Evolutionary conservation across 2,329 filamentous ascomycete species (phyloP), one percentile per base, ranked within the genome.

Genomic region (Aspergillus phoenicis): DNA sequence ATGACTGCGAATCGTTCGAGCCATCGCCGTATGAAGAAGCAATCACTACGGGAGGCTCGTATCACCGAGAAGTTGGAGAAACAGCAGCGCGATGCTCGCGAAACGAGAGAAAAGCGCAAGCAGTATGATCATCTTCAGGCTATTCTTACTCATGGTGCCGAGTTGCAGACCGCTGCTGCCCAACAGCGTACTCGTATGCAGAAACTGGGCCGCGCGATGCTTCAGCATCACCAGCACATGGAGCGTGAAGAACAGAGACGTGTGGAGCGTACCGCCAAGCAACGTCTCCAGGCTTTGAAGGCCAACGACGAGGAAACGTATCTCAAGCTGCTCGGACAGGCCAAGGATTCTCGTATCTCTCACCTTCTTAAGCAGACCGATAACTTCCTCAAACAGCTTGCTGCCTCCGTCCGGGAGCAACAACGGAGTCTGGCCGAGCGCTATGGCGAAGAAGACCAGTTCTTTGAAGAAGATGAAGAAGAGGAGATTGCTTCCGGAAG

Each of bases 231-330:
- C 77, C 91, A 93, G 78, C 91, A 94, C 75, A 98, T 99, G 75
- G 95, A 99, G 77, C 97, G 97, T 81, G 95, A 99, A 83, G 95
- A 99, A 80, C 94, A 98, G 84, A 98, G 97, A 82, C 91, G 95
- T 64, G 91, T 99, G 67, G 95, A 99, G 81, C 87, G 95, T 66
- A 99, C 94, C 8, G 95, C 95, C 66, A 99, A 99, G 84, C 95
- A 99, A 79, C 95, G 95, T 97, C 88, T 99, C 67, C 94, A 98
- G 78, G 95, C 95, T 63, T 85, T 99, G 76, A 98, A 97, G 81
- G 94, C 95, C 71, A 96, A 99, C 87, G 95, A 99, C 77, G 95
- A 99, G 81, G 95, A 98, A 80, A 96, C 95, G 0, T 99, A 99
- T 76, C 87, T 99, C 79, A 97, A 97, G 79, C 85, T 99, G 73